A percentile compares a stretch with the other conserved stretches of the same genome.
These are phyloP conservation scores for Phytophthora foliorum DNA, from an alignment of 352 stramenopile genomes.

Conservation along the genomic window DNA sequence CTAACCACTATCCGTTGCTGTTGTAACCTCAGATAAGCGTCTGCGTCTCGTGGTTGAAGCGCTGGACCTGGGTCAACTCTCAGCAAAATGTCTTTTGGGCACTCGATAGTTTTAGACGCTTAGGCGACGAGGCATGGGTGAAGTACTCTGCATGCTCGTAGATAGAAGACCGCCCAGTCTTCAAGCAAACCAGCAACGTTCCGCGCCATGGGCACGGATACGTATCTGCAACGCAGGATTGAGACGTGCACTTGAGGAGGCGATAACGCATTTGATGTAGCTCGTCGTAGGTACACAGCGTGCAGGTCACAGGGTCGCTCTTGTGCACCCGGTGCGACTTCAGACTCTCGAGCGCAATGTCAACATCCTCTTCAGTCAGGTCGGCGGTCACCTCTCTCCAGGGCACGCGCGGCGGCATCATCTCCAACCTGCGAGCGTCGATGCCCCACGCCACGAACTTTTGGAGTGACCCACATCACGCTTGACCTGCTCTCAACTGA, in stretches of 20 bases:
- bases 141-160: not conserved
- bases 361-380: not conserved
- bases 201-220: not conserved
- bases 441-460: not conserved
- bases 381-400: not conserved
- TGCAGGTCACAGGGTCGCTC: not conserved
- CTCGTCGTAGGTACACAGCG: not conserved
- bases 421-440: no score
- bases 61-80: not conserved
- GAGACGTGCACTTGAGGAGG: not conserved
- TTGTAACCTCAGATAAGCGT: not conserved
- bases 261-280: constrained; percentile 5
- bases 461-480: not conserved
- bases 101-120: not conserved
- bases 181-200: not conserved
- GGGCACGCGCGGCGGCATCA: not conserved
- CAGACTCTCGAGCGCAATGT: not conserved
- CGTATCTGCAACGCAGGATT: not conserved
- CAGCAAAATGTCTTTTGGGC: not conserved
- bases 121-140: not conserved
- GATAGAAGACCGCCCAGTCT: not conserved
- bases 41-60: not conserved
- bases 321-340: not conserved
- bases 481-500: no score
- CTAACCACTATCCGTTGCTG: not conserved